Conservation (phyloP, 148 eudicot species). For the Chenopodium quinoa region DNA sequence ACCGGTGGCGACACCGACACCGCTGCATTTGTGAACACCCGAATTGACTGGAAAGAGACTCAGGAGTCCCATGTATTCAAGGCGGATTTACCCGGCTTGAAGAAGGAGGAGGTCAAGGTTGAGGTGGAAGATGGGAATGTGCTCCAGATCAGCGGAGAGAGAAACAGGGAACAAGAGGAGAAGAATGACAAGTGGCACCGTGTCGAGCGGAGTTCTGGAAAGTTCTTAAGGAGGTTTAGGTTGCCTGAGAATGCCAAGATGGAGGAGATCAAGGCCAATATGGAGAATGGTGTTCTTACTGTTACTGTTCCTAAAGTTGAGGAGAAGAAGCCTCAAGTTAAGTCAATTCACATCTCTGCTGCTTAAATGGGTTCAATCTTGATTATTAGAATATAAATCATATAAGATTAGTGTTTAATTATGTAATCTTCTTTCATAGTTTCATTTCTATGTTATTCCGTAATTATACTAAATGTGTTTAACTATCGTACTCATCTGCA, state of each 20-base stretch:
- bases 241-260: slow-evolving; percentile 38
- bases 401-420: too few relatives aligned
- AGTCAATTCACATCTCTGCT: slow-evolving; percentile 35
- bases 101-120: slow-evolving; percentile 43
- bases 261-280: slow-evolving; percentile 33
- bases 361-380: background rate
- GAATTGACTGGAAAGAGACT: background rate
- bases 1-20: background rate
- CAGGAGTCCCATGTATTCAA: slow-evolving; percentile 11
- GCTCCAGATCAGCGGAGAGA: slow-evolving; percentile 41
- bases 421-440: too few relatives aligned
- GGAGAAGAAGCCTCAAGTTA: slow-evolving; percentile 32
- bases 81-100: slow-evolving; percentile 41
- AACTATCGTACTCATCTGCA: too few relatives aligned
- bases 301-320: slow-evolving; percentile 39
- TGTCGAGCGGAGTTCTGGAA: slow-evolving; percentile 37
- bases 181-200: slow-evolving; percentile 40
- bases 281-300: slow-evolving; percentile 46
- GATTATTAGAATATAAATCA: too few relatives aligned
- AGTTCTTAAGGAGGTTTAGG: slow-evolving; percentile 37
- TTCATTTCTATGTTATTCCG: too few relatives aligned
- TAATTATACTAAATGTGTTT: too few relatives aligned
- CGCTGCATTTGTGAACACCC: background rate
- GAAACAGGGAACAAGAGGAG: slow-evolving; percentile 30
- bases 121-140: slow-evolving; percentile 17